Conservation (phyloP, 148 eudicot species). For the Cornus florida region DNA sequence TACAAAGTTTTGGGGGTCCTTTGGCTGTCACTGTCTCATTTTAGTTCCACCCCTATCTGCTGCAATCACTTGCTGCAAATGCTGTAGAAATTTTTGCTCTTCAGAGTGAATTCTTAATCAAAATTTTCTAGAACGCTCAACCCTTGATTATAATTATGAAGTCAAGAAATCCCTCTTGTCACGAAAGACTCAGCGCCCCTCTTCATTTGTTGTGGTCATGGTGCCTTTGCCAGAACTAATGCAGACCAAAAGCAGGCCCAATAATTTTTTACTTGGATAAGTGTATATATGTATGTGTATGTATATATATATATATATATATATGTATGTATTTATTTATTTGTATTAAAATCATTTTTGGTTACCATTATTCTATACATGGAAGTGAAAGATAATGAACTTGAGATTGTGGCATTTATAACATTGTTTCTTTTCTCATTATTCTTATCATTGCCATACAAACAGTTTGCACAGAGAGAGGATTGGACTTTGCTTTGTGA, state of each 20-base stretch:
- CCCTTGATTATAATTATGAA: not conserved
- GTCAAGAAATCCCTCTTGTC: not conserved
- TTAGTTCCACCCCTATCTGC: too few relatives aligned
- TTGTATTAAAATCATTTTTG: too few relatives aligned
- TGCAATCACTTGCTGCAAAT: not conserved
- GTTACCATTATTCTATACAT: too few relatives aligned
- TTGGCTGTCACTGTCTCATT: too few relatives aligned
- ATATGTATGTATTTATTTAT: too few relatives aligned
- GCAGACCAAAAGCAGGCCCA: not conserved
- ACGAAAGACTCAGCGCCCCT: not conserved
- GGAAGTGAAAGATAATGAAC: too few relatives aligned
- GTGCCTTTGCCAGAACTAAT: not conserved
- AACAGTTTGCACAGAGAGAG: conserved; percentile 86
- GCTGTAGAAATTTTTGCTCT: conserved; percentile 1
- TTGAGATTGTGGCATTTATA: not conserved
- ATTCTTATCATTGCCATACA: conserved; percentile 6
- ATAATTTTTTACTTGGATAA: not conserved
- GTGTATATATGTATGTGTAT: too few relatives aligned
- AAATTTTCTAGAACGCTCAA: not conserved
- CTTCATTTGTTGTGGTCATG: not conserved
- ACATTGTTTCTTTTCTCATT: not conserved
- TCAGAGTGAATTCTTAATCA: not conserved
- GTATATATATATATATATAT: too few relatives aligned
- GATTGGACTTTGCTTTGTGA: conserved; percentile 89
- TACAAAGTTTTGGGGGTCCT: too few relatives aligned